Evolutionary conservation across 768 basidiomycete genomes (phyloP), one percentile per base, ranked within the genome.

Genomic region (Suillus luteus): DNA sequence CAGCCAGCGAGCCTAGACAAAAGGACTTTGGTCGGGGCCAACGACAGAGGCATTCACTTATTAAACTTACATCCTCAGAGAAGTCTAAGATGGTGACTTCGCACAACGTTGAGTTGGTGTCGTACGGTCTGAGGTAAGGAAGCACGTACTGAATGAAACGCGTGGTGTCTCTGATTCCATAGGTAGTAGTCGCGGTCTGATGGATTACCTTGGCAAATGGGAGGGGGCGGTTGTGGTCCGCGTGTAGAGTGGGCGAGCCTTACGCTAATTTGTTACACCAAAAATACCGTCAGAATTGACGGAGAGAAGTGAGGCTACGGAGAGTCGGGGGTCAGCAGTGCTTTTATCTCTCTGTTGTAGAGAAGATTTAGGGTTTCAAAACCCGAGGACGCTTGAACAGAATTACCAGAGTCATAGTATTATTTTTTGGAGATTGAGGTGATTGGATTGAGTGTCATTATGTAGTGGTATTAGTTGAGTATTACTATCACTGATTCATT

Each of bases 1-100:
- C 22, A 88, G 70, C 87, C 88, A 90, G 73, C 78, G 81, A 31
- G 85, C 90, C 88, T 90, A 63, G 57, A 64, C 19, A 44, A 51
- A 40, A 60, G 35, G 60, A 61, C 57, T 44, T 61, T 52, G 59
- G 67, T 63, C 59, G 64, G 12, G 24, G 10, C 5, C 10, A 59
- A 33, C 27, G 49, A 59, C 17, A 63, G 5, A 17, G 19, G 41
- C 17, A 22, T 55, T 37, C 27, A 51, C 54, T 31, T 62, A 59
- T 65, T 38, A 19, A 55, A 67, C 74, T 68, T 70, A 90, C 90
- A 75, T 91, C 82, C 76, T 88, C 83, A 4, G 89, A 86, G 75
- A 92, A 92, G 75, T 93, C 91, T 59, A 91, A 86, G 69, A 92
- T 93, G 22, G 86, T 89, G 65, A 93, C 91, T 92, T 70, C 8